Conservation (phyloP, 768 basidiomycete genomes). For the Mycena rebaudengoi region DNA sequence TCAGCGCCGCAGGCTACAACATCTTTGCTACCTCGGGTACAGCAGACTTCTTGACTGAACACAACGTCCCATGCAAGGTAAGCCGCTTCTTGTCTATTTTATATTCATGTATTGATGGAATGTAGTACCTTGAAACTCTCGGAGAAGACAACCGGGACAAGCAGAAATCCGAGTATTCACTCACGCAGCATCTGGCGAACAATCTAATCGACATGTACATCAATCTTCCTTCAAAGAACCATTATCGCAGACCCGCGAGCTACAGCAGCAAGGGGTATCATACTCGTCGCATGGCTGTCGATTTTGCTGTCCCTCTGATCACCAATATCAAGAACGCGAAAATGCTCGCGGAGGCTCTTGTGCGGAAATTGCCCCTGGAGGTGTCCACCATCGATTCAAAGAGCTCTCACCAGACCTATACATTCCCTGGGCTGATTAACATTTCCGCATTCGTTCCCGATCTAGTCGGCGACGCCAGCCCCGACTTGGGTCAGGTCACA, state of each 20-base stretch:
- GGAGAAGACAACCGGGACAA: slow-evolving; percentile 75
- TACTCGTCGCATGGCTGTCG: slow-evolving; percentile 98
- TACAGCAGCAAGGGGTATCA: slow-evolving; percentile 97
- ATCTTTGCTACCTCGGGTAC: slow-evolving; percentile 98
- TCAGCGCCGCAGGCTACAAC: slow-evolving; percentile 92
- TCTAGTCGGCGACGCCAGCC: slow-evolving; percentile 59
- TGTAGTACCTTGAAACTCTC: slow-evolving; percentile 88
- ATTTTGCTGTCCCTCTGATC: slow-evolving; percentile 96
- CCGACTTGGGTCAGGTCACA: slow-evolving; percentile 73
- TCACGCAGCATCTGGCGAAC: slow-evolving; percentile 96
- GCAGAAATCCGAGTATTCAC: slow-evolving; percentile 97
- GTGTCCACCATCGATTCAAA: slow-evolving; percentile 93
- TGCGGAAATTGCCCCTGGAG: slow-evolving; percentile 89
- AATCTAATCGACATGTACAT: slow-evolving; percentile 99
- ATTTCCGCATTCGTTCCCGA: slow-evolving; percentile 87
- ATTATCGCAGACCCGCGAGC: slow-evolving; percentile 95
- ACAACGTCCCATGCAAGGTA: slow-evolving; percentile 96
- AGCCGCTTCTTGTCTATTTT: slow-evolving; percentile 14
- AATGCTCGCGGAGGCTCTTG: slow-evolving; percentile 91
- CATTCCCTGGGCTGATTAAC: slow-evolving; percentile 92
- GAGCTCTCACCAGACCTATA: slow-evolving; percentile 89
- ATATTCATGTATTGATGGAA: background rate
- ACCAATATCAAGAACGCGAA: slow-evolving; percentile 99
- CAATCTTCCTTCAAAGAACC: slow-evolving; percentile 98
- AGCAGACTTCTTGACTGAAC: slow-evolving; percentile 96